Base-by-base conservation (phyloP, 352 stramenopile genomes). In the Hyaloperonospora brassicae region DNA sequence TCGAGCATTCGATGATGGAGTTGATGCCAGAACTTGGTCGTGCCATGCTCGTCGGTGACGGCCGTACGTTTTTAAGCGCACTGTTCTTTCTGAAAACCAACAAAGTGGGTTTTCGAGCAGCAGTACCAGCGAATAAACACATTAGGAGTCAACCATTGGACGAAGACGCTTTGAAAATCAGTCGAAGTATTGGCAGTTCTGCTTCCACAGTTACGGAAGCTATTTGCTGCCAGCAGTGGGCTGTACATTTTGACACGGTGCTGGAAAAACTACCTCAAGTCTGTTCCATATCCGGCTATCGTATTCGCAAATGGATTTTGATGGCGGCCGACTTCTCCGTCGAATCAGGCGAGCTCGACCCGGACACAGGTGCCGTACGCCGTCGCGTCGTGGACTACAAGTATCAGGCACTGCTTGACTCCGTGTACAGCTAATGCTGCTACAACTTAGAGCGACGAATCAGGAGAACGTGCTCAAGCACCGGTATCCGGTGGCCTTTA, bases 261-360 rank as follows among this genome's bases (percentile, higher is more conserved):
- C 57, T 92, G 9, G 77, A 88, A 23, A 34, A 70, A 10, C 63
- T 89, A 2, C 69, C 73, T 0, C 23, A 55, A 7, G 50, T 68
- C 6, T 79, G 79, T 43, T 65, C 62, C 1, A 54, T 91, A n/a
- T 86, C 81, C 0, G 76, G 74, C 21, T 76, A 82, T 47, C 74
- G 69, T 27, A 64, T 92, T 25, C 64, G 81, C 49, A 92, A 89
- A 61, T 92, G 81, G 81, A 85, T 88, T 48, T 54, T 92, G 43
- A 88, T 92, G 81, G 55, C 73, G 1, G 62, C 80, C 10, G 61
- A 72, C 22, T 87, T 89, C 46, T 64, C 74, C 6, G 69, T 88
- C 45, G 71, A 89, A 38, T 81, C 75, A 0, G 79, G 79, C 4
- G 79, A 89, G 50, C 43, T 92, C n/a, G 75, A 92, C 35, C 68